Evolutionary conservation across 2,329 filamentous ascomycete genomes (phyloP), one percentile per base, ranked within the genome.

Genomic region (Talaromyces amestolkiae): DNA sequence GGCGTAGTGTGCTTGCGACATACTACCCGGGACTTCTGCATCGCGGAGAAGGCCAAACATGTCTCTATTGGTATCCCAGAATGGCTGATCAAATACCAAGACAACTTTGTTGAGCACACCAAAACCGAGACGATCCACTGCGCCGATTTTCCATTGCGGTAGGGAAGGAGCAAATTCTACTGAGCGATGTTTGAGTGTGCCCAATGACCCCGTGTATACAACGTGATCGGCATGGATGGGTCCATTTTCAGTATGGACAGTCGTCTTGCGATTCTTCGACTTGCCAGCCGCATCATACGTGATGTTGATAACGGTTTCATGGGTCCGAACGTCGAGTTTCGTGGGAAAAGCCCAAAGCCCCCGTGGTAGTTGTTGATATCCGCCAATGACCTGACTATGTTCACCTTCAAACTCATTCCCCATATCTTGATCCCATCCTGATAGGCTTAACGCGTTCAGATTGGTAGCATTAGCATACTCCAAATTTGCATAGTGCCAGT

Each of bases 401-500:
- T 91, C 89, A 7, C 95, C 95, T 76, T 97, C 93, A 81, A 96
- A 99, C 75, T 99, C 95, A 72, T 99, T 97, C 0, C 95, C 95
- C 59, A 93, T 93, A 74, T 99, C 96, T 72, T 99, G 93, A 77
- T 99, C 96, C 92, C 96, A 98, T 0, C 93, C 89, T 8, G 89
- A 88, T 15, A 99, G 86, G 76, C 94, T 98, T 19, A 99, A 85
- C 68, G 91, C 90, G 69, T 91, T 89, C 63, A 97, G 88, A 69
- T 93, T 96, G 1, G 89, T 91, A 1, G 95, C 95, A 76, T 98
- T 99, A 68, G 94, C 96, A 75, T 99, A 99, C 77, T 99, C 95
- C 15, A 99, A 84, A 74, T 99, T 99, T 69, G 96, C 96, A 76
- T 97, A 91, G 77, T 99, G 96, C 95, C 95, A 99, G 74, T 97